Percentiles rank a stretch among this genome's conserved stretches.
Conservation (phyloP, 1,139 yeast species). For the Hansenula lynferdii region DNA sequence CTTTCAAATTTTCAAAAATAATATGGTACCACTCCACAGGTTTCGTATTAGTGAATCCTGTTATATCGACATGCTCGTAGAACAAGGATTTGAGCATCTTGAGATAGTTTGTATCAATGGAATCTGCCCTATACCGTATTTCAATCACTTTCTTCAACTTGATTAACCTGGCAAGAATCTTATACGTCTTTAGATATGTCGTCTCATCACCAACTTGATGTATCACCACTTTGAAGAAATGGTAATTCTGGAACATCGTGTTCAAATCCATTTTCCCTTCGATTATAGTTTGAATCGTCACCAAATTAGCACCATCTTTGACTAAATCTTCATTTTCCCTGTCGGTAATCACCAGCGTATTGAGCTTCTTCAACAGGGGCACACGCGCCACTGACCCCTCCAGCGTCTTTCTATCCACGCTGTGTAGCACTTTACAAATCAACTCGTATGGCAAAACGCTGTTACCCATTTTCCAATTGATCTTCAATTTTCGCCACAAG, state of each 20-base stretch:
- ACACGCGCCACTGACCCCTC: not conserved
- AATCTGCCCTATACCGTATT: slow-evolving; percentile 8
- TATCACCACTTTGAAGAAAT: slow-evolving; percentile 2
- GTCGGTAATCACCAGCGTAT: not conserved
- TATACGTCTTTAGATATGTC: slow-evolving; percentile 6
- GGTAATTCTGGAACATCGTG: not conserved
- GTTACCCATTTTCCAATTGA: too few relatives aligned
- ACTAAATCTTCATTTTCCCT: not conserved
- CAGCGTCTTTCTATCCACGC: too few relatives aligned
- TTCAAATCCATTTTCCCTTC: not conserved
- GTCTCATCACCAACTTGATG: not conserved
- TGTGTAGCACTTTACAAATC: too few relatives aligned
- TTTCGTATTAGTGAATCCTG: too few relatives aligned
- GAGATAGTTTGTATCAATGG: slow-evolving; percentile 14
- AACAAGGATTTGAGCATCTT: slow-evolving; percentile 19
- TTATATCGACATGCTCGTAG: not conserved
- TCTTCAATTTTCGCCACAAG: too few relatives aligned
- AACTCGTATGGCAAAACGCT: too few relatives aligned
- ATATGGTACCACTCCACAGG: slow-evolving; percentile 2
- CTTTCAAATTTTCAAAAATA: slow-evolving; percentile 11
- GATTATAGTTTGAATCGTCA: not conserved
- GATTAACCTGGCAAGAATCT: slow-evolving; percentile 4
- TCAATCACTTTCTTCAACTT: slow-evolving; percentile 3
- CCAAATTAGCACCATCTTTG: not conserved
- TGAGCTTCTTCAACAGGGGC: not conserved